phyloP scores from a whole-genome alignment of 495 filamentous ascomycete genomes.

The Xylona heveae region DNA sequence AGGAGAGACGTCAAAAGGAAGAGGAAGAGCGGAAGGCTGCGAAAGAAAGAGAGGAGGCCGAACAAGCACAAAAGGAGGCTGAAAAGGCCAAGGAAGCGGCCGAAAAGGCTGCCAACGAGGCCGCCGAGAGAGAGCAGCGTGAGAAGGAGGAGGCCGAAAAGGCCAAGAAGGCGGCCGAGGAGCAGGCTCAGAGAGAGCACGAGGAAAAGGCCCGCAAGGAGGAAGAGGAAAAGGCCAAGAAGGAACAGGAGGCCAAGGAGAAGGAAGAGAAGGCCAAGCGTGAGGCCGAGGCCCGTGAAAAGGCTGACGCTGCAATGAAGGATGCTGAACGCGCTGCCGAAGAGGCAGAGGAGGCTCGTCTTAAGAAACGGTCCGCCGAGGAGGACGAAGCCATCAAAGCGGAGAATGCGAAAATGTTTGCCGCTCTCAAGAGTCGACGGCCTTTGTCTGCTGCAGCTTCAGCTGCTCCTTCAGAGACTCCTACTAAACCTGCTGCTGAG shows the following conservation, averaged over 20 bases:
- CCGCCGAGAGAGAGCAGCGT: constrained; percentile 23
- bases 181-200: constrained; percentile 3
- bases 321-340: constrained; percentile 28
- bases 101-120: constrained; percentile 21
- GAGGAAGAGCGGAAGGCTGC: constrained; percentile 26
- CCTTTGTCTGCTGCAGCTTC: constrained; percentile 4
- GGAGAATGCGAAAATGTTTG: constrained; percentile 17
- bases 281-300: constrained; percentile 10
- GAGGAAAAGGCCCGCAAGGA: constrained; percentile 4
- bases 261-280: constrained; percentile 21
- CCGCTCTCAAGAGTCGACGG: constrained; percentile 30
- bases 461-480: constrained; percentile 22
- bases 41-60: constrained; percentile 7
- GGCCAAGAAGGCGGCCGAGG: constrained; percentile 2
- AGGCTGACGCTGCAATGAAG: too few relatives aligned
- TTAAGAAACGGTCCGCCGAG: not conserved
- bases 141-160: constrained; percentile 35
- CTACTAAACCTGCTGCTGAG: constrained; percentile 22
- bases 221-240: constrained; percentile 5
- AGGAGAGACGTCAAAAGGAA: constrained; percentile 26
- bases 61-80: constrained; percentile 9
- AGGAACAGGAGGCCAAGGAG: constrained; percentile 7
- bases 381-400: not conserved
- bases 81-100: constrained; percentile 10
- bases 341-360: constrained; percentile 21